Evolutionary conservation across 2,329 filamentous ascomycete genomes (phyloP).

Genomic region (Fusarium nematophilum): DNA sequence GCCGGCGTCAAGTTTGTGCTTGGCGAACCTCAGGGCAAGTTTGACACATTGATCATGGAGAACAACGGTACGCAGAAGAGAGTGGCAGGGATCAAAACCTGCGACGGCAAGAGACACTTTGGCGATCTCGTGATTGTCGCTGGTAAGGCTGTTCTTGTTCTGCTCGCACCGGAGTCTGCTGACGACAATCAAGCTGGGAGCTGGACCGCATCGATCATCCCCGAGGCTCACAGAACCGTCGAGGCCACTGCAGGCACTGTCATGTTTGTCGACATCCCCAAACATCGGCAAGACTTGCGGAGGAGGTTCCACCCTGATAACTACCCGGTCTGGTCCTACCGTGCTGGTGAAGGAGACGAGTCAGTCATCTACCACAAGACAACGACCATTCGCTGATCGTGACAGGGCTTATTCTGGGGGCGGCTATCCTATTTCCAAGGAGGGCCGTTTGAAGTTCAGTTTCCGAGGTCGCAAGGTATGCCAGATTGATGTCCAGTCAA

Average conservation of each 20-base stretch:
- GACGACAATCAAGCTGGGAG: constrained; percentile 30
- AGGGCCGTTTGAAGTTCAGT: constrained; percentile 7
- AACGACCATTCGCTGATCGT: too few relatives aligned
- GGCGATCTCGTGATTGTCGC: too few relatives aligned
- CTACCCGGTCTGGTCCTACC: constrained; percentile 12
- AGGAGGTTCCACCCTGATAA: constrained; percentile 9
- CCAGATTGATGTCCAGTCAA: too few relatives aligned
- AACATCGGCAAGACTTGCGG: constrained; percentile 8
- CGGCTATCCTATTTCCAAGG: constrained; percentile 4
- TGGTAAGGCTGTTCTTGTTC: too few relatives aligned
- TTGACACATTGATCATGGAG: constrained; percentile 1
- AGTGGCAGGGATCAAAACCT: too few relatives aligned
- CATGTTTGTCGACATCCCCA: constrained; percentile 43
- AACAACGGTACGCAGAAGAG: constrained; percentile 16
- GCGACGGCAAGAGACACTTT: too few relatives aligned
- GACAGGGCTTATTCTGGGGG: too few relatives aligned
- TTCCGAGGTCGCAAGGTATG: constrained; percentile 6
- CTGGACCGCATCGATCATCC: constrained; percentile 46
- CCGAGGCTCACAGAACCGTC: constrained; percentile 42
- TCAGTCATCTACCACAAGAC: too few relatives aligned
- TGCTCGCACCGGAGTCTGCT: too few relatives aligned
- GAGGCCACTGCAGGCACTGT: constrained; percentile 54
- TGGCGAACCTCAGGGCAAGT: constrained; percentile 1
- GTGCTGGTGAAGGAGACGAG: not conserved
- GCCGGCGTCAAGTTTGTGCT: constrained; percentile 8